A percentile compares a stretch with the other conserved stretches of the same genome.
Evolutionary conservation across 2,329 filamentous ascomycete species (phyloP).

Genomic region (Cryphonectria japonica): DNA sequence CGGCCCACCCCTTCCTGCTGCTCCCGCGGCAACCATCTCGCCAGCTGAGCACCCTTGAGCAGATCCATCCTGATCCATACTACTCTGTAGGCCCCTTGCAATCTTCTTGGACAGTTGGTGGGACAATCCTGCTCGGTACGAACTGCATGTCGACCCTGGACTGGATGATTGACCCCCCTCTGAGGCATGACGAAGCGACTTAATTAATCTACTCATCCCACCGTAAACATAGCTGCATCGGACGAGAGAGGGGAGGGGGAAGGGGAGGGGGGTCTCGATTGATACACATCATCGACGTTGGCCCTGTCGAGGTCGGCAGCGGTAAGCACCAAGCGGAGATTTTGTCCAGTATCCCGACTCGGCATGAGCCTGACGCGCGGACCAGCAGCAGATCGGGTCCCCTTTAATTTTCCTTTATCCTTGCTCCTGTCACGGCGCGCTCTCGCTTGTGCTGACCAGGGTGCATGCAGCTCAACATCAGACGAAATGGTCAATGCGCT

Average conservation of each 20-base stretch:
- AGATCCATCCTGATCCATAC: conserved; percentile 14
- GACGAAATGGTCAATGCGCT: conserved; percentile 5
- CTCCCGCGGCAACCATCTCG: conserved; percentile 10
- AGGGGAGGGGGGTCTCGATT: background rate
- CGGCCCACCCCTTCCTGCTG: conserved; percentile 17
- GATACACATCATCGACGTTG: conserved; percentile 3
- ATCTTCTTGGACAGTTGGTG: conserved; percentile 25
- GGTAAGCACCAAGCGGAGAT: conserved; percentile 7
- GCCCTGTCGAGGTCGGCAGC: background rate
- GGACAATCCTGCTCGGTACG: conserved; percentile 20
- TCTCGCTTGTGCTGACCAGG: conserved; percentile 14
- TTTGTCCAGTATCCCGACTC: conserved; percentile 21
- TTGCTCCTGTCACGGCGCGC: conserved; percentile 13
- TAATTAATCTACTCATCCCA: background rate
- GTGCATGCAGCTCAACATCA: conserved; percentile 12
- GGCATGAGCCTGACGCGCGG: conserved; percentile 29
- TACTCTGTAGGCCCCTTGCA: conserved; percentile 13
- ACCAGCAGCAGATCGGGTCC: conserved; percentile 27
- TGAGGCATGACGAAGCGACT: conserved; percentile 9
- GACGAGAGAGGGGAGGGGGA: background rate
- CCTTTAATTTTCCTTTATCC: conserved; percentile 27
- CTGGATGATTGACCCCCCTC: background rate
- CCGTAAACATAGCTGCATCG: background rate
- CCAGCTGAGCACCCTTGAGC: conserved; percentile 14
- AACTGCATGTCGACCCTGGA: conserved; percentile 17